Base-by-base conservation (phyloP, 2,329 filamentous ascomycete species). In the Colletotrichum falcatum region DNA sequence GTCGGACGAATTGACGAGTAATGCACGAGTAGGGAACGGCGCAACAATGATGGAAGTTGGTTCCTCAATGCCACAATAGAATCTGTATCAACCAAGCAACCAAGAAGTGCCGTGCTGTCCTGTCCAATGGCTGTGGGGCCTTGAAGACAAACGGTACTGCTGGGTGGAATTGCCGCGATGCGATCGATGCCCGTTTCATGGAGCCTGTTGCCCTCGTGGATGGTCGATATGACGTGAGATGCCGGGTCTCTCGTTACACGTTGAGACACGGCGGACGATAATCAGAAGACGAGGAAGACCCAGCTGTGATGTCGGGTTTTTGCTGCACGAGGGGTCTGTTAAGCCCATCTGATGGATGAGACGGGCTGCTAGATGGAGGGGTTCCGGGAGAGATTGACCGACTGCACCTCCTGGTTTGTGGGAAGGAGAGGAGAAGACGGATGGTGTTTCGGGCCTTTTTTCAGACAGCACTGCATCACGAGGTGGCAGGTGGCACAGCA, bases 1-100 rank as follows among this genome's bases (percentile, higher is more conserved):
- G 68, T 71, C 68, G 68, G 64, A 71, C 62, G 64, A 71, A 67
- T 71, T 71, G 68, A 71, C 68, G 67, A 67, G 58, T 70, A 70
- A 70, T 70, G 64, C 64, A 70, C 67, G 30, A 62, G 67, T 39
- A 46, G 58, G 66, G 56, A 70, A 62, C 61, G 66, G 70, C 61
- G 61, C 53, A 70, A 53, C 37, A 26, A 58, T 20, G 51, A 70
- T 72, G 59, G 62, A 70, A 62, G 64, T 46, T 67, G 61, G 58
- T 70, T 70, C 66, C 56, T 61, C 58, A 51, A 67, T 70, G 67
- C 67, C 58, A 70, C 67, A 67, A 67, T 70, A 67, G 67, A 70
- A 67, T 67, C 64, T 70, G 67, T 70, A 70, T 70, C 58, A 62
- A 65, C 64, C 51, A 33, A 33, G 4, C 30, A 33, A 33, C 30